Evolutionary conservation across 208 protist genomes (phyloP).

Genomic region (Zelonia costaricensis): DNA sequence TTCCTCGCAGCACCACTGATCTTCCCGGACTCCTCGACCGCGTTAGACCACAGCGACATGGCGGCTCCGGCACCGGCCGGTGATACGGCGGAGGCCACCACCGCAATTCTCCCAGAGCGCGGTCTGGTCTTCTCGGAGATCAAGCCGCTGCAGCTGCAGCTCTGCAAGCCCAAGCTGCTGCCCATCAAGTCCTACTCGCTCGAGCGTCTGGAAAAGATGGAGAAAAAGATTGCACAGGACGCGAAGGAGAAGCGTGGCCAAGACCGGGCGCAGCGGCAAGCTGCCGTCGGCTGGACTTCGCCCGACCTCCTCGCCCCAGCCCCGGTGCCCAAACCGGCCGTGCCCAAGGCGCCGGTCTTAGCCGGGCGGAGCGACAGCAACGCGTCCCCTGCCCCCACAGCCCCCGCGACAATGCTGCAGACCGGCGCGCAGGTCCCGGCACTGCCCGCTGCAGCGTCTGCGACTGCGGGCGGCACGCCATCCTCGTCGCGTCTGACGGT

Average conservation of each 20-base stretch:
- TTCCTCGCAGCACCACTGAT: too few species aligned
- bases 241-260: slow-evolving; percentile 45
- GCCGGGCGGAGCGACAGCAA: too few species aligned
- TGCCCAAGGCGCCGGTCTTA: too few species aligned
- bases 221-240: slow-evolving; percentile 67
- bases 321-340: too few species aligned
- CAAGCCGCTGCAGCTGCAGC: slow-evolving; percentile 72
- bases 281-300: slow-evolving; percentile 33
- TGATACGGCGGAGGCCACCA: slow-evolving; percentile 12
- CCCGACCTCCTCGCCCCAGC: slow-evolving; percentile 5
- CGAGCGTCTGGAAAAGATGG: slow-evolving; percentile 91
- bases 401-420: neutral
- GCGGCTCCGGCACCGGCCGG: neutral
- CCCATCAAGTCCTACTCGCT: slow-evolving; percentile 96
- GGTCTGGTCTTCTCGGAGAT: slow-evolving; percentile 83
- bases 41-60: too few species aligned
- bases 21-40: too few species aligned
- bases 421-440: neutral
- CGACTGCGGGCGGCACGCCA: too few species aligned
- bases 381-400: too few species aligned
- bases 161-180: slow-evolving; percentile 97
- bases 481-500: neutral
- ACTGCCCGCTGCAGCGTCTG: neutral
- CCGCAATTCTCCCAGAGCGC: slow-evolving; percentile 78
- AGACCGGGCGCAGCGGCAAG: slow-evolving; percentile 29